Evolutionary conservation across 108 stramenopile genomes (phyloP).

Genomic region (Parietichytrium sp.): DNA sequence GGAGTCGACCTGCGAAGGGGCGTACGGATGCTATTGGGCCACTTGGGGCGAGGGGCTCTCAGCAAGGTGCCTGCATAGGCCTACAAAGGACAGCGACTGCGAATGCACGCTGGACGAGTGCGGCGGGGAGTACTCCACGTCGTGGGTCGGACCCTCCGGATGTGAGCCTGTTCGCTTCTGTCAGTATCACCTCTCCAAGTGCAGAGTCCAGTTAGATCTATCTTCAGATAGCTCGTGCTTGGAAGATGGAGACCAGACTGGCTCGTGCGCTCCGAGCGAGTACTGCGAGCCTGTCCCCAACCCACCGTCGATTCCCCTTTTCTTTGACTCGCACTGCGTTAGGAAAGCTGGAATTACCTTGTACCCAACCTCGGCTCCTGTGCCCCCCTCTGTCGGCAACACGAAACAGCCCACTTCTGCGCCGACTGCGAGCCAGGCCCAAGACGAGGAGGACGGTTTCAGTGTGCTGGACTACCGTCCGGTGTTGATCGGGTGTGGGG

Average conservation of each 20-base stretch:
- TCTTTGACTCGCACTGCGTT: neutral
- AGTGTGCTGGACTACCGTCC: too few relatives aligned
- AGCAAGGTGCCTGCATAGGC: neutral
- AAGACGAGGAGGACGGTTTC: too few relatives aligned
- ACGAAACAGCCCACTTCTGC: neutral
- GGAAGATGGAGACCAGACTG: neutral
- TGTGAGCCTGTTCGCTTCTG: neutral
- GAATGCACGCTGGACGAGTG: neutral
- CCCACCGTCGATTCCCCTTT: neutral
- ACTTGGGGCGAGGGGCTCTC: neutral
- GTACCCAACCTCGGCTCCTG: neutral
- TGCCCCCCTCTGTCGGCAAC: too few relatives aligned
- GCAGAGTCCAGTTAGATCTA: neutral
- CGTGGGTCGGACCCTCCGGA: neutral
- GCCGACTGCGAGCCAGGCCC: too few relatives aligned
- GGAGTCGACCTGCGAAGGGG: neutral
- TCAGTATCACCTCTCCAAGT: neutral
- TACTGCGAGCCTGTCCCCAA: neutral
- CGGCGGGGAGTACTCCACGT: too few relatives aligned
- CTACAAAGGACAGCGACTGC: neutral
- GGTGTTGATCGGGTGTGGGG: too few relatives aligned
- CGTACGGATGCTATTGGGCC: neutral
- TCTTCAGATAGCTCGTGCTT: neutral
- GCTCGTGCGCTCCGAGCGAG: neutral
- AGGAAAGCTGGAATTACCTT: neutral